A percentile compares a stretch with the other conserved stretches of the same genome.
Conservation (phyloP, 169 alveolate species). For the Plasmodium coatneyi region DNA sequence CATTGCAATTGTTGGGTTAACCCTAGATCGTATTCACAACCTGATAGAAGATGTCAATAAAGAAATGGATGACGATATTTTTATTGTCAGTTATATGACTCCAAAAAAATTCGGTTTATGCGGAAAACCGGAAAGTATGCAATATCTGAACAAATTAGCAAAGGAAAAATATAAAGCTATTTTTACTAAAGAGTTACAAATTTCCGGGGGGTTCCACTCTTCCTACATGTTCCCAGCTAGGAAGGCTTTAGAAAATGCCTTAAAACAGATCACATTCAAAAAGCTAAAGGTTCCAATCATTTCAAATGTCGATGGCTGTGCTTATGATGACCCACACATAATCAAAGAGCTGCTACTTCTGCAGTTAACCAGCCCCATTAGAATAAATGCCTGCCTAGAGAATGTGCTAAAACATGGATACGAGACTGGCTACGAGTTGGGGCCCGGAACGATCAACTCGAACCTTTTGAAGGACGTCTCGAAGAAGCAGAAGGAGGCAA, state of each 20-base stretch:
- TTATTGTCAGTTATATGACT: conserved; percentile 75
- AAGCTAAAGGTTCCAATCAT: conserved; percentile 76
- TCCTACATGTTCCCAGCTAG: conserved; percentile 78
- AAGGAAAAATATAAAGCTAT: conserved; percentile 70
- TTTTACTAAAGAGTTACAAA: conserved; percentile 67
- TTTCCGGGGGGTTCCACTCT: conserved; percentile 81
- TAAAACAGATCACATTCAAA: conserved; percentile 38
- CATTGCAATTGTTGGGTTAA: conserved; percentile 78
- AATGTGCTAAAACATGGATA: conserved; percentile 68
- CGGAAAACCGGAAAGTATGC: conserved; percentile 70
- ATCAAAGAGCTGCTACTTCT: conserved; percentile 73
- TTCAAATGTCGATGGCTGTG: conserved; percentile 79
- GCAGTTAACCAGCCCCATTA: conserved; percentile 78
- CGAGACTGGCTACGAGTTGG: conserved; percentile 76
- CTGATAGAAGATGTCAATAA: conserved; percentile 59
- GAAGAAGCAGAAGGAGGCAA: conserved; percentile 46
- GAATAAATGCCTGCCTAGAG: conserved; percentile 59
- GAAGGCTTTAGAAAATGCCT: conserved; percentile 46
- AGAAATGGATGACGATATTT: conserved; percentile 54
- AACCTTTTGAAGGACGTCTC: conserved; percentile 73
- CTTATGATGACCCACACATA: conserved; percentile 77
- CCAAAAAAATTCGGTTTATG: conserved; percentile 72
- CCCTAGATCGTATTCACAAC: conserved; percentile 63
- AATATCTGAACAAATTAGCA: conserved; percentile 61
- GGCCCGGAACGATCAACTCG: conserved; percentile 77